These are phyloP conservation scores for Mortierella hygrophila DNA, from an alignment of 192 early-diverging fungal genomes.

Conservation along the genomic window DNA sequence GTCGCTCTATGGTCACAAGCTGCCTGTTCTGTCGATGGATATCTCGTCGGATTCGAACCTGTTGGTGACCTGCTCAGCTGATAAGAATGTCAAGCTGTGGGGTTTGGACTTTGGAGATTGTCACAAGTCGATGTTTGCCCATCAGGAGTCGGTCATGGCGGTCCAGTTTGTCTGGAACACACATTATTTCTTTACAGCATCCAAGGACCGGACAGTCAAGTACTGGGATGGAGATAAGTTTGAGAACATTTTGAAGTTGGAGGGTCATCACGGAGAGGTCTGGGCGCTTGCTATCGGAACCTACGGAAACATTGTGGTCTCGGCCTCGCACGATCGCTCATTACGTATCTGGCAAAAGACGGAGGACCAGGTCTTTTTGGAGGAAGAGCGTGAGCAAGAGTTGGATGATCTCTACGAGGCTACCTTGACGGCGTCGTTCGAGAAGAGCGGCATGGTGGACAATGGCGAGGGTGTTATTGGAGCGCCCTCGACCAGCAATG, in stretches of 20 bases:
- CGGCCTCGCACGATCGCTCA: slow-evolving; percentile 93
- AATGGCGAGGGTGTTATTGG: slow-evolving; percentile 65
- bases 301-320: slow-evolving; percentile 89
- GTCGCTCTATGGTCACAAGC: slow-evolving; percentile 97
- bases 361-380: slow-evolving; percentile 92
- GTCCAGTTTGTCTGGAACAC: slow-evolving; percentile 94
- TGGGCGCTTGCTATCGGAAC: slow-evolving; percentile 94
- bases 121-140: slow-evolving; percentile 92
- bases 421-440: slow-evolving; percentile 75
- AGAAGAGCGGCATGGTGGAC: slow-evolving; percentile 63
- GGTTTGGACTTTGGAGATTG: slow-evolving; percentile 99
- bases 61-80: slow-evolving; percentile 94
- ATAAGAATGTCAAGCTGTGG: slow-evolving; percentile 99
- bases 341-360: slow-evolving; percentile 97
- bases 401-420: slow-evolving; percentile 92
- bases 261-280: slow-evolving; percentile 94
- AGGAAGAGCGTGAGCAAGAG: slow-evolving; percentile 97
- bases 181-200: slow-evolving; percentile 94
- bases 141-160: slow-evolving; percentile 92
- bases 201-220: slow-evolving; percentile 92
- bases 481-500: slow-evolving; percentile 43
- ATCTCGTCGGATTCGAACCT: slow-evolving; percentile 95
- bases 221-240: slow-evolving; percentile 99
- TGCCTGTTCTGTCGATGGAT: slow-evolving; percentile 98
- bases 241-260: slow-evolving; percentile 93